Conservation (phyloP, 1,284 basidiomycete genomes). For the Leccinum pachyderme region DNA sequence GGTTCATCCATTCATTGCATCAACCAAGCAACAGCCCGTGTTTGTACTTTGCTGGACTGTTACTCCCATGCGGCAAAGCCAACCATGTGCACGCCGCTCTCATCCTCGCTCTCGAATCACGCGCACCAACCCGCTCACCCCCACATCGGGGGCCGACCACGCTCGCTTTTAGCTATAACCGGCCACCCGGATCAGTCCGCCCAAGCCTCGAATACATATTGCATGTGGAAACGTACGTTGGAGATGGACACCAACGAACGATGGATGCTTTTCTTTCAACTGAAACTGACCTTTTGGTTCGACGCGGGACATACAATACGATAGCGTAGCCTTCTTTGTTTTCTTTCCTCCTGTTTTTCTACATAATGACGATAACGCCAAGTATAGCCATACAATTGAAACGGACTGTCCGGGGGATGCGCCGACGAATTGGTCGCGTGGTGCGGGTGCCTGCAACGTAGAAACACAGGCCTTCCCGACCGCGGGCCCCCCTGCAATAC, state of each 20-base stretch:
- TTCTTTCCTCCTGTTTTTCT: conserved; percentile 11
- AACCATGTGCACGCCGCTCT: conserved; percentile 11
- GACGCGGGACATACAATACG: conserved; percentile 29
- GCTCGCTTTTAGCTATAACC: conserved; percentile 19
- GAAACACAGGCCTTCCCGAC: not conserved
- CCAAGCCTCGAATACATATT: conserved; percentile 22
- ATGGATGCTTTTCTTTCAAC: not conserved
- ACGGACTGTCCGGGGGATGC: conserved; percentile 22
- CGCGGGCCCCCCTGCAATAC: not conserved
- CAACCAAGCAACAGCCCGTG: conserved; percentile 16
- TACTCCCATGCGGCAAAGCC: conserved; percentile 16
- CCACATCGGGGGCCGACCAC: conserved; percentile 15
- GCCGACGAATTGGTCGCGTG: not conserved
- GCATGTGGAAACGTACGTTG: conserved; percentile 28
- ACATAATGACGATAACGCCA: conserved; percentile 27
- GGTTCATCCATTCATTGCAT: conserved; percentile 29
- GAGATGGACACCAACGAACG: conserved; percentile 26
- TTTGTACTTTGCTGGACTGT: conserved; percentile 26
- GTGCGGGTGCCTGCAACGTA: conserved; percentile 18
- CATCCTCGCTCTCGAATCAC: not conserved
- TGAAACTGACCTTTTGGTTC: conserved; percentile 13
- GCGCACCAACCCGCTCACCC: conserved; percentile 1
- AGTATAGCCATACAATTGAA: not conserved
- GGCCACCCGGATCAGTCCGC: conserved; percentile 5
- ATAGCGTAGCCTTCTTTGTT: conserved; percentile 24